These are phyloP conservation scores for Paramyrothecium roridum DNA, from an alignment of 2,329 filamentous ascomycete species.

Conservation along the genomic window DNA sequence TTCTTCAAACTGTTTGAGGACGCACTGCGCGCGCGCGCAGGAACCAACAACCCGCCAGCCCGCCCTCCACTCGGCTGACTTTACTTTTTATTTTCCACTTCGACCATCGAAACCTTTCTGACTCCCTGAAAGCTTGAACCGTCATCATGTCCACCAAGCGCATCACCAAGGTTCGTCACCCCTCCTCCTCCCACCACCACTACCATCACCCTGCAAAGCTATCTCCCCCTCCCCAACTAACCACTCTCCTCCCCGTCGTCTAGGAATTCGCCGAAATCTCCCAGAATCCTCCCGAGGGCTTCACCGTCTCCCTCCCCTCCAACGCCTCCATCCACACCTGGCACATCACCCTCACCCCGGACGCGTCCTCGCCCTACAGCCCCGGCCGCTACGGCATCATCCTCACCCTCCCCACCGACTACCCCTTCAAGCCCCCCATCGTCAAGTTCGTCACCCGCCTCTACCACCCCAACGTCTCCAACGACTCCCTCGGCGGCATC, in stretches of 20 bases:
- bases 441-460: slow-evolving; percentile 84
- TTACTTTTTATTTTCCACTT: not conserved
- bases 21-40: no score
- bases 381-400: slow-evolving; percentile 73
- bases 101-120: not conserved
- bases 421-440: slow-evolving; percentile 85
- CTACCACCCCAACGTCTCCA: slow-evolving; percentile 93
- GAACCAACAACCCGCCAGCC: no score
- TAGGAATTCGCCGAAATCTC: slow-evolving; percentile 55
- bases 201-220: not conserved
- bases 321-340: slow-evolving; percentile 50
- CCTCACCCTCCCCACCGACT: slow-evolving; percentile 71
- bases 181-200: not conserved
- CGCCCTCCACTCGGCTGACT: no score
- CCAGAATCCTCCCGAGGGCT: slow-evolving; percentile 41
- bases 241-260: not conserved
- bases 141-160: slow-evolving; percentile 39
- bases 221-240: no score
- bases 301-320: slow-evolving; percentile 41
- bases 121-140: slow-evolving; percentile 4
- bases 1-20: no score
- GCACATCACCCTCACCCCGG: slow-evolving; percentile 46
- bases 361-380: slow-evolving; percentile 43
- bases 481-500: slow-evolving; percentile 81
- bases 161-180: slow-evolving; percentile 37